A percentile compares a stretch with the other conserved stretches of the same genome.
phyloP scores from a whole-genome alignment of 257 asterid species.

The Mitragyna speciosa region DNA sequence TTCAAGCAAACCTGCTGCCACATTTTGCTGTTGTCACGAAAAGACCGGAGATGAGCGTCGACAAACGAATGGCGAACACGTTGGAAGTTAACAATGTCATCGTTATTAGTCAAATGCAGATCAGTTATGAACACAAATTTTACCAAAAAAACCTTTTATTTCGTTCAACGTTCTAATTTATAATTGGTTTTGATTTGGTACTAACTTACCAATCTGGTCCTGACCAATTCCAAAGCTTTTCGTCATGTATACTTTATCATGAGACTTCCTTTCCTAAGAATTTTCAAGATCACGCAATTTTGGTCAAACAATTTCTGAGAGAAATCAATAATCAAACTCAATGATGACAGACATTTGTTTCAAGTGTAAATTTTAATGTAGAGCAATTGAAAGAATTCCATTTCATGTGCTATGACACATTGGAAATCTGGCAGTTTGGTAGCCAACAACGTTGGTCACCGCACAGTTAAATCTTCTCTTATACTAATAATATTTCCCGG shows the following conservation, averaged over 20 bases:
- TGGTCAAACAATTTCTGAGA: neutral
- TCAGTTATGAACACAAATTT: neutral
- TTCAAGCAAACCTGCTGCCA: neutral
- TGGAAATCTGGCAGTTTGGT: no score
- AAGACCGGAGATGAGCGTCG: neutral
- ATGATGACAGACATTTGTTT: no score
- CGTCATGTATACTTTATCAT: neutral
- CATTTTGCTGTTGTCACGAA: neutral
- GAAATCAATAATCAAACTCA: neutral
- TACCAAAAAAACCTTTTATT: neutral
- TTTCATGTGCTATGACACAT: no score
- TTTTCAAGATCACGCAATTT: neutral
- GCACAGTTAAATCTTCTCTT: no score
- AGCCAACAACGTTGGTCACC: no score
- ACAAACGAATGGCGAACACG: neutral
- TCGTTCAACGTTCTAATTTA: neutral
- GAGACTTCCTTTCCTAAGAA: neutral
- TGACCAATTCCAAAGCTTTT: neutral
- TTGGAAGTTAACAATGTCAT: neutral
- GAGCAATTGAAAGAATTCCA: neutral
- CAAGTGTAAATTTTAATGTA: no score
- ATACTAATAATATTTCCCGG: no score
- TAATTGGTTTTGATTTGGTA: neutral
- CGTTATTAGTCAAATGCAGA: neutral
- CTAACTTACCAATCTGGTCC: neutral